Evolutionary conservation across 2,329 filamentous ascomycete species (phyloP).

Genomic region (Biscogniauxia sp.): DNA sequence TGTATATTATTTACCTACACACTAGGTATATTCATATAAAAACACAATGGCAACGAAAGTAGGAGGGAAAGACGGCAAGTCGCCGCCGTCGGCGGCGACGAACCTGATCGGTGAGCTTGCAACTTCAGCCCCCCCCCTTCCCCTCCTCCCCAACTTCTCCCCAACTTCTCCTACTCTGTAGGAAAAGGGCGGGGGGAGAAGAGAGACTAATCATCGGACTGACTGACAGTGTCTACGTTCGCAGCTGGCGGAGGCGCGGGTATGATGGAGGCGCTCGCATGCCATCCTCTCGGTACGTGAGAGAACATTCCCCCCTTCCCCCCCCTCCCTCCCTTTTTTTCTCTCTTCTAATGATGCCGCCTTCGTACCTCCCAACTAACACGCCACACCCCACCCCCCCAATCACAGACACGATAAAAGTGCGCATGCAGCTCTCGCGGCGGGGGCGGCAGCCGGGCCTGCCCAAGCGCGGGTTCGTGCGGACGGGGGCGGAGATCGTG

Average conservation of each 20-base stretch:
- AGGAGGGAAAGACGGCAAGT: slow-evolving; percentile 55
- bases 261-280: slow-evolving; percentile 98
- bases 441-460: slow-evolving; percentile 79
- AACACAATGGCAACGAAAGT: slow-evolving; percentile 42
- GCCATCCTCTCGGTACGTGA: slow-evolving; percentile 81
- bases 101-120: slow-evolving; percentile 74
- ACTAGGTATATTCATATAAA: not conserved
- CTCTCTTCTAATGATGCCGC: no score
- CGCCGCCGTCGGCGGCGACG: slow-evolving; percentile 79
- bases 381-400: no score
- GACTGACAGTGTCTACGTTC: slow-evolving; percentile 17
- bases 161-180: slow-evolving; percentile 4
- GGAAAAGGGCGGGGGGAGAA: no score
- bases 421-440: slow-evolving; percentile 96
- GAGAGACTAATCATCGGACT: no score
- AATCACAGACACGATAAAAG: slow-evolving; percentile 99
- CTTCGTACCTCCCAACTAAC: no score
- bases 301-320: slow-evolving; percentile 7
- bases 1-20: slow-evolving; percentile 3
- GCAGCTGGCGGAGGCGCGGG: slow-evolving; percentile 91
- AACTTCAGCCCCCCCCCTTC: not conserved
- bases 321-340: slow-evolving; percentile 1
- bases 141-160: not conserved
- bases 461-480: slow-evolving; percentile 83
- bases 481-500: slow-evolving; percentile 83